These are phyloP conservation scores for Haematococcus lacustris DNA, from an alignment of 139 green algal species.

Conservation along the genomic window DNA sequence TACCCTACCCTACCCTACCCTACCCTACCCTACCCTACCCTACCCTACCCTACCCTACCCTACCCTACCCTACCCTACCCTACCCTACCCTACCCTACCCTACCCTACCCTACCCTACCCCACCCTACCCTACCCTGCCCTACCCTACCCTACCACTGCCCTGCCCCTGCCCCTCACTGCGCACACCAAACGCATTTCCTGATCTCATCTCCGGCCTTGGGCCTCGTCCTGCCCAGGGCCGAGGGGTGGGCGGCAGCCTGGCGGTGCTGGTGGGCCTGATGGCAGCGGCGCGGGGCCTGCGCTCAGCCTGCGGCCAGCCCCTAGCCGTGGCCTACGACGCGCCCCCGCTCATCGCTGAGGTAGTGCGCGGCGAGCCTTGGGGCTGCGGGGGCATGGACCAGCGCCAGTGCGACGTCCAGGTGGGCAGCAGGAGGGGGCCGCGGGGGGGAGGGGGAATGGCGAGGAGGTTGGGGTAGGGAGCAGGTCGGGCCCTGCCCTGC, in stretches of 20 bases:
- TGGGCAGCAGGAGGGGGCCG: not conserved
- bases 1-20: too few relatives aligned
- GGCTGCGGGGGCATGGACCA: not conserved
- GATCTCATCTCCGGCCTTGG: not conserved
- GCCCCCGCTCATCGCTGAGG: not conserved
- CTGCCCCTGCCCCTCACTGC: not conserved
- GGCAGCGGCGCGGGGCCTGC: not conserved
- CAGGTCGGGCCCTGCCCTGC: too few relatives aligned
- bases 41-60: too few relatives aligned
- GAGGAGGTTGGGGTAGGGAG: too few relatives aligned
- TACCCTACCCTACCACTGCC: too few relatives aligned
- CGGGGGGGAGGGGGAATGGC: not conserved
- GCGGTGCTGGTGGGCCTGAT: not conserved
- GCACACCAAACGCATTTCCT: not conserved
- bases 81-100: too few relatives aligned
- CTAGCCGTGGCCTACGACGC: not conserved
- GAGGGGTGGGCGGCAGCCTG: not conserved
- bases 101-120: too few relatives aligned
- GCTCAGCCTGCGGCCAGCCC: not conserved
- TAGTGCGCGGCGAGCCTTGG: not conserved
- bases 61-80: too few relatives aligned
- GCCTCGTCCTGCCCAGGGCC: not conserved
- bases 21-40: too few relatives aligned
- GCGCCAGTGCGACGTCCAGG: not conserved
- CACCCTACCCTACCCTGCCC: too few relatives aligned